Conservation (phyloP, 495 filamentous ascomycete species). For the Saxispiralis lemnorum region DNA sequence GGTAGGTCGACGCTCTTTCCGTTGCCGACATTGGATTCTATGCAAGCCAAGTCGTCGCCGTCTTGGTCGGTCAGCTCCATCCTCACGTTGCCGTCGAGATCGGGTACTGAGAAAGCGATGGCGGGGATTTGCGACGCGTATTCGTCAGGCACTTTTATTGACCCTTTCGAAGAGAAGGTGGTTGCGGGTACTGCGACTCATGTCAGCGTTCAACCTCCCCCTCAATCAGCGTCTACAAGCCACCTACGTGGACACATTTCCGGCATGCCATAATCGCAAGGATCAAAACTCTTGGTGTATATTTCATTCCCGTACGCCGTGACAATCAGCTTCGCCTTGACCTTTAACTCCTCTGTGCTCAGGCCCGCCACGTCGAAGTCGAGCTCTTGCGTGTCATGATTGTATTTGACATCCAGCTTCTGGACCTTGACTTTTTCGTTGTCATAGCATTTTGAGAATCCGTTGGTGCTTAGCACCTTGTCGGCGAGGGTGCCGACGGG, state of each 20-base stretch:
- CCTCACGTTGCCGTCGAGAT: constrained; percentile 75
- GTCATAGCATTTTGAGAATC: constrained; percentile 57
- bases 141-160: constrained; percentile 45
- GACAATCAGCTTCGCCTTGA: constrained; percentile 60
- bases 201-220: background rate
- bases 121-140: constrained; percentile 63
- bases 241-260: constrained; percentile 68
- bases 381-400: constrained; percentile 50
- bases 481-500: constrained; percentile 34
- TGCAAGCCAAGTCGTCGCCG: constrained; percentile 55
- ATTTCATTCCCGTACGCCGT: constrained; percentile 74
- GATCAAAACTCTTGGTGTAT: constrained; percentile 66
- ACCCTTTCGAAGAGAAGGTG: constrained; percentile 52
- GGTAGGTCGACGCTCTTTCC: constrained; percentile 62
- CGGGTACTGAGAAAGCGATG: constrained; percentile 81
- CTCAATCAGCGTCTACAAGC: background rate
- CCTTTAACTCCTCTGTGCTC: constrained; percentile 57
- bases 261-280: constrained; percentile 56
- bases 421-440: constrained; percentile 53
- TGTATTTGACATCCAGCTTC: constrained; percentile 59
- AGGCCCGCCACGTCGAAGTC: constrained; percentile 71
- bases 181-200: constrained; percentile 46
- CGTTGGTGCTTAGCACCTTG: constrained; percentile 61
- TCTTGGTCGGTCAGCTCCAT: constrained; percentile 51
- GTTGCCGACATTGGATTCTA: constrained; percentile 65